Evolutionary conservation across 1,284 basidiomycete genomes (phyloP).

Genomic region (Puccinia polysora): DNA sequence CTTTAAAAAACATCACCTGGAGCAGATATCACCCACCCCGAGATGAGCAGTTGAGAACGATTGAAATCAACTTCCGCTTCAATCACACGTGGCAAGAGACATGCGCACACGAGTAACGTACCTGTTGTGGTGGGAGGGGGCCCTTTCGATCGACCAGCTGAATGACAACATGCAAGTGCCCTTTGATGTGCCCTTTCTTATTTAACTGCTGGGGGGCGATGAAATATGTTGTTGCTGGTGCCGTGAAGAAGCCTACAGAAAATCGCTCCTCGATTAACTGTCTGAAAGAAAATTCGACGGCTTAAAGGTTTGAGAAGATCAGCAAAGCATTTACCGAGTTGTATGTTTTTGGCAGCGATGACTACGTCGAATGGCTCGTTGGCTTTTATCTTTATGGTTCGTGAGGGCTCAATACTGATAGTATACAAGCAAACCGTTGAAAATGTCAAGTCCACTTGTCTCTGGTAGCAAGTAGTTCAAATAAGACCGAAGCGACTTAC

Average conservation of each 20-base stretch:
- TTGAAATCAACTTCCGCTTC: neutral
- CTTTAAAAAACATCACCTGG: slow-evolving; percentile 34
- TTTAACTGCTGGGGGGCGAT: slow-evolving; percentile 35
- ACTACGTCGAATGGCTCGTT: slow-evolving; percentile 1
- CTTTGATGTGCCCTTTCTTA: slow-evolving; percentile 15
- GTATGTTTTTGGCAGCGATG: slow-evolving; percentile 4
- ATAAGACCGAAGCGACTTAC: slow-evolving; percentile 1
- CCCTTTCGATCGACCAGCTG: neutral
- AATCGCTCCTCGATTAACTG: neutral
- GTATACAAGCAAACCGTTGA: neutral
- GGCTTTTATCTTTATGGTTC: neutral
- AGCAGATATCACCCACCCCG: neutral
- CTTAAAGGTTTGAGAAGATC: neutral
- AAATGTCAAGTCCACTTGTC: neutral
- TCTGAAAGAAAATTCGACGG: neutral
- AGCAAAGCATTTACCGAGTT: neutral
- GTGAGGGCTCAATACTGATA: neutral
- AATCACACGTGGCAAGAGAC: neutral
- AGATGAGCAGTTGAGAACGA: neutral
- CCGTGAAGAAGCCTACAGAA: slow-evolving; percentile 29
- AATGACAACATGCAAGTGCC: slow-evolving; percentile 16
- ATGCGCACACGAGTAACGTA: neutral
- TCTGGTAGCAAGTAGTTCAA: neutral
- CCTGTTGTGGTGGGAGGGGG: neutral
- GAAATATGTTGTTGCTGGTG: slow-evolving; percentile 16